phyloP scores from a whole-genome alignment of 2,329 filamentous ascomycete species.

The Escovopsis sp. region DNA sequence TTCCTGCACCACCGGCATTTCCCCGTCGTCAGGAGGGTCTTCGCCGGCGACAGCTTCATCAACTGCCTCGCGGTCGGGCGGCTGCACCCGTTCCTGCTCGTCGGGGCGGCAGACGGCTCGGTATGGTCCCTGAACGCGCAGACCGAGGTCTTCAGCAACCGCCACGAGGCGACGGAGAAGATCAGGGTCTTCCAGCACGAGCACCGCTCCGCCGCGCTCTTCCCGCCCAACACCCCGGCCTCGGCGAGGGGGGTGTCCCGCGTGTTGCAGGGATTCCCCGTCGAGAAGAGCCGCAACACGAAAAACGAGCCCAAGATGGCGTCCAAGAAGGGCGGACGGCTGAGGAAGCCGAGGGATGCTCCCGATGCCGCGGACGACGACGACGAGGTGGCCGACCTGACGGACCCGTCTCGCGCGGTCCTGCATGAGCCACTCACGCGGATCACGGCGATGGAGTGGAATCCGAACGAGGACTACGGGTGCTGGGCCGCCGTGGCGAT shows the following conservation, averaged over 20 bases:
- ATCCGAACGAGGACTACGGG: constrained; percentile 49
- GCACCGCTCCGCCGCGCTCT: constrained; percentile 25
- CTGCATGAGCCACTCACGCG: constrained; percentile 50
- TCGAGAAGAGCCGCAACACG: constrained; percentile 34
- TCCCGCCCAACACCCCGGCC: constrained; percentile 15
- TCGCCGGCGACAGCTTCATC: constrained; percentile 34
- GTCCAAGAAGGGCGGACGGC: constrained; percentile 21
- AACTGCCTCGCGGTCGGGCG: constrained; percentile 35
- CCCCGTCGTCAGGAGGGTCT: constrained; percentile 36
- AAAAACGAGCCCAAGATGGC: constrained; percentile 24
- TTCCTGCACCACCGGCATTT: constrained; percentile 40
- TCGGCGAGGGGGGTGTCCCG: constrained; percentile 31
- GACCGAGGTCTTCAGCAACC: constrained; percentile 21
- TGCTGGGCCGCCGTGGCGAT: constrained; percentile 54
- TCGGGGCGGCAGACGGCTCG: constrained; percentile 39
- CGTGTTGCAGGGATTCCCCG: constrained; percentile 36
- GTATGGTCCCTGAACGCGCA: constrained; percentile 32
- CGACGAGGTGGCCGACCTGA: constrained; percentile 17
- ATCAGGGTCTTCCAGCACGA: constrained; percentile 38
- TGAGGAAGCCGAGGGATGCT: constrained; percentile 22
- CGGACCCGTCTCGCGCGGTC: constrained; percentile 28
- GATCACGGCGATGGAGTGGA: constrained; percentile 50
- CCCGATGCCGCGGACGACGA: constrained; percentile 18
- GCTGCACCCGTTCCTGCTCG: constrained; percentile 37
- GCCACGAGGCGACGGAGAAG: constrained; percentile 19